Conservation (phyloP, 805 yeast genomes). For the Metschnikowia amazonensis region DNA sequence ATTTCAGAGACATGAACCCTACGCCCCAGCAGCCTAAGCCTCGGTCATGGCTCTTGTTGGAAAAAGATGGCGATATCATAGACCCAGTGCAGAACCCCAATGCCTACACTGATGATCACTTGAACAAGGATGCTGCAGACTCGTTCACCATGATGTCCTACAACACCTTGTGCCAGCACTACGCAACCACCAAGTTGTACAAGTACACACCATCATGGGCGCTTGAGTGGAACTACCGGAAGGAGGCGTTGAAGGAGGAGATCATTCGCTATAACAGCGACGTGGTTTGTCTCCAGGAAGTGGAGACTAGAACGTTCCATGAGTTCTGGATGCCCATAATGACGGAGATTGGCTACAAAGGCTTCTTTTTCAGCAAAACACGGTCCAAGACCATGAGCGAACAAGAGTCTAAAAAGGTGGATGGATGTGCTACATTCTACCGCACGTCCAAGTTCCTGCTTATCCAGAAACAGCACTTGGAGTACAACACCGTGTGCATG, state of each 20-base stretch:
- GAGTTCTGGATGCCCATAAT: constrained; percentile 82
- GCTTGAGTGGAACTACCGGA: constrained; percentile 86
- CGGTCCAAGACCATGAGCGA: constrained; percentile 88
- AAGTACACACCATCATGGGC: constrained; percentile 98
- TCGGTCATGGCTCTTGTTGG: constrained; percentile 78
- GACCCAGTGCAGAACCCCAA: constrained; percentile 31
- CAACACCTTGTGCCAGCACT: constrained; percentile 92
- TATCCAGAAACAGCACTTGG: constrained; percentile 68
- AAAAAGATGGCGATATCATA: constrained; percentile 67
- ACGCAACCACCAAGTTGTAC: constrained; percentile 88
- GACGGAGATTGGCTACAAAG: constrained; percentile 71
- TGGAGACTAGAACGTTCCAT: constrained; percentile 80
- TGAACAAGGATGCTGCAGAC: constrained; percentile 23
- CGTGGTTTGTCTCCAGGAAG: constrained; percentile 90
- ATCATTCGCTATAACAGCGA: constrained; percentile 64
- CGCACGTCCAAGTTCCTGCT: constrained; percentile 65
- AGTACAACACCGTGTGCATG: constrained; percentile 78
- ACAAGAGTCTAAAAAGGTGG: constrained; percentile 81
- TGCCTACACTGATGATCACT: constrained; percentile 28
- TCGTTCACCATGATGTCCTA: constrained; percentile 78
- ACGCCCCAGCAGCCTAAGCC: constrained; percentile 61
- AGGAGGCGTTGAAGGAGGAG: constrained; percentile 70
- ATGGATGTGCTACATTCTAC: constrained; percentile 96
- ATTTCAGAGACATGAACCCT: constrained; percentile 80
- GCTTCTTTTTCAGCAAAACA: constrained; percentile 80